A percentile compares a stretch with the other conserved stretches of the same genome.
These are phyloP conservation scores for Scheffersomyces illinoinensis DNA, from an alignment of 1,139 yeast genomes.

Conservation along the genomic window DNA sequence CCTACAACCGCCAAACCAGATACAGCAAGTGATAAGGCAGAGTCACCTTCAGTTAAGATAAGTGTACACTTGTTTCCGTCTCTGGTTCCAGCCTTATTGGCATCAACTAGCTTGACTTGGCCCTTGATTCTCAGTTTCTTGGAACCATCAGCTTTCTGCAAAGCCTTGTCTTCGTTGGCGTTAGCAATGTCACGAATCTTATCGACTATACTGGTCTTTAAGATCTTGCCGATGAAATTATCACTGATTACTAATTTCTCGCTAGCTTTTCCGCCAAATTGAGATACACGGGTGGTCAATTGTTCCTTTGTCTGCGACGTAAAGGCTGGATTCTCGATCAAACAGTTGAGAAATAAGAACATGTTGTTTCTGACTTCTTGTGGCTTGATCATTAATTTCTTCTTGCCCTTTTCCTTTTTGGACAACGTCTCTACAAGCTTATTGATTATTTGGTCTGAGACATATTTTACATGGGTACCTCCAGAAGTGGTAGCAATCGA, in stretches of 20 bases:
- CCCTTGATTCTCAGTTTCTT: conserved; percentile 85
- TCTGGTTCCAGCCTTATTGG: conserved; percentile 93
- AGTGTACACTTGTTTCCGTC: conserved; percentile 92
- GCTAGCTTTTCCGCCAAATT: conserved; percentile 75
- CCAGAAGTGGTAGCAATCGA: conserved; percentile 97
- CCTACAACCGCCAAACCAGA: conserved; percentile 96
- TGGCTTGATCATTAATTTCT: conserved; percentile 74
- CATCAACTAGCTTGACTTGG: conserved; percentile 90
- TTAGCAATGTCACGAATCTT: conserved; percentile 81
- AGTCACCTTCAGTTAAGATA: conserved; percentile 95
- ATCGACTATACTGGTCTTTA: conserved; percentile 79
- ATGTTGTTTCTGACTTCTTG: conserved; percentile 88
- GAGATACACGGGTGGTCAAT: conserved; percentile 81
- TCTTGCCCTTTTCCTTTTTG: conserved; percentile 75
- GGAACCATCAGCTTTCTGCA: conserved; percentile 89
- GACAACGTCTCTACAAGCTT: conserved; percentile 64
- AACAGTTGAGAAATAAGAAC: conserved; percentile 88
- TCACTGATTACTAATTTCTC: conserved; percentile 70
- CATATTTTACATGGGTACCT: conserved; percentile 91
- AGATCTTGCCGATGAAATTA: conserved; percentile 68
- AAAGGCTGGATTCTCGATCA: conserved; percentile 95
- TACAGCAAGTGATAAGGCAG: conserved; percentile 90
- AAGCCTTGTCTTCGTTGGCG: conserved; percentile 83
- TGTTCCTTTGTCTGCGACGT: conserved; percentile 98
- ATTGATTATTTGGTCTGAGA: conserved; percentile 79